Evolutionary conservation across 352 stramenopile species (phyloP).

Genomic region (Phytophthora melonis): DNA sequence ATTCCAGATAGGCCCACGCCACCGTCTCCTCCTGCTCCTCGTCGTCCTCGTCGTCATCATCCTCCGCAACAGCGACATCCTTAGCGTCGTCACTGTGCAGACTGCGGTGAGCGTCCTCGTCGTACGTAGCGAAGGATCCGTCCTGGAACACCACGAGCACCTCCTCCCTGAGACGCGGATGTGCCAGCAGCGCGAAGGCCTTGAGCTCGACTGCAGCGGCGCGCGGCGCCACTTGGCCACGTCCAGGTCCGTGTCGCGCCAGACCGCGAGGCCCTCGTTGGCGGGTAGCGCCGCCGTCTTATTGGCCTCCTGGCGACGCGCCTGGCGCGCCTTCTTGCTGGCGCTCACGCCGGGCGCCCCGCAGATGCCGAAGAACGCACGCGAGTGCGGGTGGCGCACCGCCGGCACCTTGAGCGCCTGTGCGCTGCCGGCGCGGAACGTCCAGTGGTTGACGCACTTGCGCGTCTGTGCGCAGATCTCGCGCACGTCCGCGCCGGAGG

Average conservation of each 20-base stretch:
- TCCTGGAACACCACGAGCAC: conserved; percentile 73
- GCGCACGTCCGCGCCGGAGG: conserved; percentile 69
- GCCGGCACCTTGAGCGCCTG: conserved; percentile 60
- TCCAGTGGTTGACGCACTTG: conserved; percentile 85
- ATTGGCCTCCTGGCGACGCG: conserved; percentile 41
- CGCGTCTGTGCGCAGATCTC: conserved; percentile 69
- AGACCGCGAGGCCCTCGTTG: conserved; percentile 62
- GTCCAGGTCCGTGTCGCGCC: conserved; percentile 72
- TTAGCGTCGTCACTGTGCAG: conserved; percentile 57
- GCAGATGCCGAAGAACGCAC: conserved; percentile 68
- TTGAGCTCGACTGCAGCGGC: conserved; percentile 43
- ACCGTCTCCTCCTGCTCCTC: conserved; percentile 37
- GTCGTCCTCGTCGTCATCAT: conserved; percentile 32
- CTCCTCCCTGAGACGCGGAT: conserved; percentile 70
- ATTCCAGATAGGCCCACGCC: conserved; percentile 64
- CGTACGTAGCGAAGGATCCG: conserved; percentile 64
- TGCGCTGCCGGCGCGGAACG: conserved; percentile 62
- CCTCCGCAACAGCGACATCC: conserved; percentile 28
- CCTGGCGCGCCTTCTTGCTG: conserved; percentile 58
- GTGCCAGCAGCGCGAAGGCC: conserved; percentile 61
- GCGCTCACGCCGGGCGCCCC: conserved; percentile 40
- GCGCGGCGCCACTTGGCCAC: conserved; percentile 67
- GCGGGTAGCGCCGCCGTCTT: conserved; percentile 36
- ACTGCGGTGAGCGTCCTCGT: conserved; percentile 56
- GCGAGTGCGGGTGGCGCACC: conserved; percentile 63